Evolutionary conservation across 2,329 filamentous ascomycete genomes (phyloP).

Genomic region (Blastomyces emzantsi): DNA sequence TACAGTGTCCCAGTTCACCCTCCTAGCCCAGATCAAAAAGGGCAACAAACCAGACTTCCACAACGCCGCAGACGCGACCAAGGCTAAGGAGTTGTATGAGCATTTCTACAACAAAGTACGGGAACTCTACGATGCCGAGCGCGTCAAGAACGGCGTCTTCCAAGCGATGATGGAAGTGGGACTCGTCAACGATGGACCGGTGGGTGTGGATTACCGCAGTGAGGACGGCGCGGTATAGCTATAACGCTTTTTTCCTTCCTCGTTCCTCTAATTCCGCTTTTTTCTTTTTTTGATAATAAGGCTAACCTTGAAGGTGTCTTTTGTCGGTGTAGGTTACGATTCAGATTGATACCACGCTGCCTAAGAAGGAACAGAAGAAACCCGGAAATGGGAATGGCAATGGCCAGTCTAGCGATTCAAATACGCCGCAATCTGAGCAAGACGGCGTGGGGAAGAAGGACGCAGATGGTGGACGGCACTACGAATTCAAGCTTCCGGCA

Average conservation of each 20-base stretch:
- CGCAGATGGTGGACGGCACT: slow-evolving; percentile 12
- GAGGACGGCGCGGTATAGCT: slow-evolving; percentile 48
- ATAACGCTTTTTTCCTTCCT: slow-evolving; percentile 23
- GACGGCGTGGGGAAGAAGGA: slow-evolving; percentile 9
- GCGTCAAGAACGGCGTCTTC: slow-evolving; percentile 91
- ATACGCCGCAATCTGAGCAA: slow-evolving; percentile 9
- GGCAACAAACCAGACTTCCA: slow-evolving; percentile 95
- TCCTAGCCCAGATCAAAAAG: slow-evolving; percentile 88
- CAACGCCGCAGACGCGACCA: slow-evolving; percentile 66
- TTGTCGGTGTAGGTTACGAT: slow-evolving; percentile 33
- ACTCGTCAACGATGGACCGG: slow-evolving; percentile 74
- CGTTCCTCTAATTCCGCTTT: slow-evolving; percentile 8
- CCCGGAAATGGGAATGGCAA: slow-evolving; percentile 8
- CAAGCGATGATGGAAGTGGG: slow-evolving; percentile 99
- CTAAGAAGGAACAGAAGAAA: slow-evolving; percentile 29
- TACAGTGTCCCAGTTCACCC: slow-evolving; percentile 90
- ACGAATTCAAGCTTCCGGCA: slow-evolving; percentile 20
- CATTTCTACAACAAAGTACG: slow-evolving; percentile 71
- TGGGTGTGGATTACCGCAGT: slow-evolving; percentile 53
- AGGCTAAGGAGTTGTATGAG: slow-evolving; percentile 74
- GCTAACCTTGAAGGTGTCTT: slow-evolving; percentile 1
- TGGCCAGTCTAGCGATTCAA: slow-evolving; percentile 6
- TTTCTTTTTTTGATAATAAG: background rate
- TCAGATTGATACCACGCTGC: slow-evolving; percentile 39
- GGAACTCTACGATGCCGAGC: slow-evolving; percentile 59